These are phyloP conservation scores for Bipolaris victoriae DNA, from an alignment of 2,329 filamentous ascomycete species.

Conservation along the genomic window DNA sequence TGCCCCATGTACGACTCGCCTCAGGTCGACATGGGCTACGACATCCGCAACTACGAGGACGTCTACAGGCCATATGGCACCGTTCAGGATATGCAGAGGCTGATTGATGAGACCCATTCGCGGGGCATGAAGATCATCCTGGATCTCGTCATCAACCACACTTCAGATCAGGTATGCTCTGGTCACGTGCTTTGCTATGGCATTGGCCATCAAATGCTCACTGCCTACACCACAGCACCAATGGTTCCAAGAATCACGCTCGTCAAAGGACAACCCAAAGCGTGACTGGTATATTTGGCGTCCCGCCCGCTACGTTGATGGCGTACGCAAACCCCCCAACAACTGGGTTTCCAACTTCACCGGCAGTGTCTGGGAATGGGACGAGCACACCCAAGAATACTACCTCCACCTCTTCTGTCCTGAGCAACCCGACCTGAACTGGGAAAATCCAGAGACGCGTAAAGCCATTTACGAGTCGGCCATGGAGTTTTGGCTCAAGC, in stretches of 20 bases:
- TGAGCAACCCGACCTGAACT: conserved; percentile 85
- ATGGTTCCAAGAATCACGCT: conserved; percentile 64
- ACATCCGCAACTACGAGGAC: conserved; percentile 49
- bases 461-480: conserved; percentile 70
- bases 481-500: conserved; percentile 80
- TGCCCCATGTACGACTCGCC: conserved; percentile 54
- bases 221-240: conserved; percentile 48
- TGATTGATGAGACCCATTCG: conserved; percentile 46
- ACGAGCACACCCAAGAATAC: conserved; percentile 73
- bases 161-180: conserved; percentile 39
- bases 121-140: conserved; percentile 49
- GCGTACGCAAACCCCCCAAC: conserved; percentile 71
- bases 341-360: conserved; percentile 73
- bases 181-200: too few relatives aligned
- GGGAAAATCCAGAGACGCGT: conserved; percentile 73
- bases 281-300: conserved; percentile 64
- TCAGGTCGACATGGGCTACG: conserved; percentile 54
- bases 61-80: conserved; percentile 51
- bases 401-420: conserved; percentile 77
- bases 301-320: conserved; percentile 56
- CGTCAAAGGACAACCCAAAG: conserved; percentile 57
- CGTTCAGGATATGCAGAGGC: conserved; percentile 48
- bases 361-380: conserved; percentile 72
- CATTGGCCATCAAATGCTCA: conserved; percentile 9
- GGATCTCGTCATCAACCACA: conserved; percentile 52